phyloP scores from a whole-genome alignment of 1,284 basidiomycete species.

The Caloboletus inedulis region DNA sequence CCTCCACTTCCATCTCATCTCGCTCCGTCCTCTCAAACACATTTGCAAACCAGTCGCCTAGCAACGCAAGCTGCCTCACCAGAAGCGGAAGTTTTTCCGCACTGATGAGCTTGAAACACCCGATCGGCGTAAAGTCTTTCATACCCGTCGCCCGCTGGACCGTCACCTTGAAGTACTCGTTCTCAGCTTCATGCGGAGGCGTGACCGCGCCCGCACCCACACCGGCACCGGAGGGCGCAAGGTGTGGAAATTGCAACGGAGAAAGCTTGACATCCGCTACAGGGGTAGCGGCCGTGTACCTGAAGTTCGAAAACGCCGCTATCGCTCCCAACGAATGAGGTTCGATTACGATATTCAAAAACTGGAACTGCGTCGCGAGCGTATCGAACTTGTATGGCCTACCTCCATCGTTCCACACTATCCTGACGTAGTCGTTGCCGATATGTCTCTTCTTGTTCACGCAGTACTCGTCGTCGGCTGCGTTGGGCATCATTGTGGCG shows the following conservation, averaged over 20 bases:
- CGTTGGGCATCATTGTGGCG: slow-evolving; percentile 94
- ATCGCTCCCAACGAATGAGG: slow-evolving; percentile 86
- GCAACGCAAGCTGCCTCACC: slow-evolving; percentile 80
- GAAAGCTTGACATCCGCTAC: slow-evolving; percentile 18
- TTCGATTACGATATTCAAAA: slow-evolving; percentile 96
- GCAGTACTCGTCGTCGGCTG: slow-evolving; percentile 62
- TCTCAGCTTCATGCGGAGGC: slow-evolving; percentile 55
- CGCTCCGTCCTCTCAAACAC: slow-evolving; percentile 75
- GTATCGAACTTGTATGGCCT: slow-evolving; percentile 88
- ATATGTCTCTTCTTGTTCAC: slow-evolving; percentile 90
- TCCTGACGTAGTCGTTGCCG: slow-evolving; percentile 92
- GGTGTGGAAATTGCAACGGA: slow-evolving; percentile 22
- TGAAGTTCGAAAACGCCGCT: slow-evolving; percentile 68
- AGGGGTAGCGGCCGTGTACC: slow-evolving; percentile 6
- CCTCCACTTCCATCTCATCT: slow-evolving; percentile 69
- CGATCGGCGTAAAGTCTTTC: slow-evolving; percentile 88
- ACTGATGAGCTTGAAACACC: slow-evolving; percentile 90
- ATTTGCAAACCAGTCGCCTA: slow-evolving; percentile 85
- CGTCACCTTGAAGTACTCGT: slow-evolving; percentile 90
- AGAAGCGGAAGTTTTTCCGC: slow-evolving; percentile 79
- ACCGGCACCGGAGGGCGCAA: slow-evolving; percentile 4
- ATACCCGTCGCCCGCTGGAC: slow-evolving; percentile 84
- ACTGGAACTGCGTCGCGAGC: slow-evolving; percentile 90
- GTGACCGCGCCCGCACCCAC: slow-evolving; percentile 7
- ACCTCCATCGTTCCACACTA: slow-evolving; percentile 97